Evolutionary conservation across 1,284 basidiomycete species (phyloP).

Genomic region (Tetrapyrgos nigripes): DNA sequence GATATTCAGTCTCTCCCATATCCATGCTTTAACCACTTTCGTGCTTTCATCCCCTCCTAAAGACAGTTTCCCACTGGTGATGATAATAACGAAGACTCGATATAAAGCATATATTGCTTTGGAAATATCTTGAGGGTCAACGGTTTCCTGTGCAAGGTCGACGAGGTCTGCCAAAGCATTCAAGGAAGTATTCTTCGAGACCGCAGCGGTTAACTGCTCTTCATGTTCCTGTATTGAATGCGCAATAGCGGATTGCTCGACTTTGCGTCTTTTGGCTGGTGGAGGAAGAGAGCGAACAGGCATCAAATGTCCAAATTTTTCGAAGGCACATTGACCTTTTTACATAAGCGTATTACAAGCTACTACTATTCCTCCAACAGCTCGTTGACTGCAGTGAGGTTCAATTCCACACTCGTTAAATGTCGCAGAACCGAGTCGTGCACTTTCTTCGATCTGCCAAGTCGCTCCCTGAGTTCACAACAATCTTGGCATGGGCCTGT

Average conservation of each 20-base stretch:
- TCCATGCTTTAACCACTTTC: slow-evolving; percentile 77
- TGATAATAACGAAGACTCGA: slow-evolving; percentile 75
- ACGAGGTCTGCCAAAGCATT: slow-evolving; percentile 85
- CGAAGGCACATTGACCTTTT: background rate
- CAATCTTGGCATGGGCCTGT: too few relatives aligned
- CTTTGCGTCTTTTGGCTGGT: slow-evolving; percentile 62
- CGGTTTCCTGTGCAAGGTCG: slow-evolving; percentile 51
- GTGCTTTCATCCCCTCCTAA: slow-evolving; percentile 56
- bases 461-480: too few relatives aligned
- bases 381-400: too few relatives aligned
- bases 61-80: slow-evolving; percentile 64
- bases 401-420: too few relatives aligned
- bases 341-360: too few relatives aligned
- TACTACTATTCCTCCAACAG: too few relatives aligned
- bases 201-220: slow-evolving; percentile 53
- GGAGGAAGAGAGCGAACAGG: slow-evolving; percentile 58
- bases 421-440: too few relatives aligned
- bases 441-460: too few relatives aligned
- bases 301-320: slow-evolving; percentile 12
- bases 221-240: slow-evolving; percentile 57
- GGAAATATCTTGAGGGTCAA: slow-evolving; percentile 63
- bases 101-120: slow-evolving; percentile 87
- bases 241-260: slow-evolving; percentile 31
- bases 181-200: slow-evolving; percentile 64
- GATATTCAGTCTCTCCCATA: slow-evolving; percentile 71